phyloP scores from a whole-genome alignment of 2,329 filamentous ascomycete species.

The Epicoccum sorghinum region DNA sequence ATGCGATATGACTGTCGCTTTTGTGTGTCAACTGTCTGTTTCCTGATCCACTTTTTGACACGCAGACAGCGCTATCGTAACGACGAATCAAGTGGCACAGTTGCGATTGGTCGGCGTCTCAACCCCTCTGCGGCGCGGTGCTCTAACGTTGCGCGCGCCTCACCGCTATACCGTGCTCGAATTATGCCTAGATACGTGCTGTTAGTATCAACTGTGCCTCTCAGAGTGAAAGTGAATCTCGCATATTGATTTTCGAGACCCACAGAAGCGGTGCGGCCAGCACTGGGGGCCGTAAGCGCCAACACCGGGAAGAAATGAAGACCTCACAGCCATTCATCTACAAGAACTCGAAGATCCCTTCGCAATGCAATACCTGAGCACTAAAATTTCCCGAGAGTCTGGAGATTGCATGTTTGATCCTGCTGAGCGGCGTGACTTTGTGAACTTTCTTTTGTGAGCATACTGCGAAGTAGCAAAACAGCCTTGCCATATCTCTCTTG shows the following conservation, averaged over 20 bases:
- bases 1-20: no score
- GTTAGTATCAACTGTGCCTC: neutral
- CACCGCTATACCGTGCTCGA: conserved; percentile 1
- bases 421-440: neutral
- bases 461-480: conserved; percentile 1
- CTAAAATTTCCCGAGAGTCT: neutral
- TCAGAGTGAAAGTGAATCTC: neutral
- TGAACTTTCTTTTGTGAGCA: neutral
- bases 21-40: no score
- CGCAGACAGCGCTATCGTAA: neutral
- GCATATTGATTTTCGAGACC: neutral
- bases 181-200: neutral
- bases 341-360: conserved; percentile 1
- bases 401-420: conserved; percentile 13
- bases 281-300: neutral
- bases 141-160: neutral
- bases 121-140: neutral
- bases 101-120: neutral
- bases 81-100: neutral
- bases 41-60: neutral
- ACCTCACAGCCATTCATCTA: conserved; percentile 1
- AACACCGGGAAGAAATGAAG: conserved; percentile 6
- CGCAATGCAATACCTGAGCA: neutral
- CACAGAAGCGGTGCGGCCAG: neutral
- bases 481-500: neutral